Conservation (phyloP, 2,329 filamentous ascomycete species). For the Aspergillus sp. region DNA sequence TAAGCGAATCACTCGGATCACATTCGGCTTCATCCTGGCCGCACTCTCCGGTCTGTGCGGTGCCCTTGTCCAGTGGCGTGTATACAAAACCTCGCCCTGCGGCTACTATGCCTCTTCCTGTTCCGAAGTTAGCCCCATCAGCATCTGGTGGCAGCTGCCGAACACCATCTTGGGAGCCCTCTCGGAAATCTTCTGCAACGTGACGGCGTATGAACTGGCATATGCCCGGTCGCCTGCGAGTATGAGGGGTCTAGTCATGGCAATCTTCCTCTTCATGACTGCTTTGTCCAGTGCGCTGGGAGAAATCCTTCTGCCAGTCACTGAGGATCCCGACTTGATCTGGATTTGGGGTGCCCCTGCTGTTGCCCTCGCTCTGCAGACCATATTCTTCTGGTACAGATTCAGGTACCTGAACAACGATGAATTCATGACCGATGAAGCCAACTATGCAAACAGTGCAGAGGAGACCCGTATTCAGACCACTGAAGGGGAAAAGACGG, state of each 20-base stretch:
- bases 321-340: conserved; percentile 51
- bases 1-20: conserved; percentile 54
- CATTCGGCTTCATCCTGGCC: conserved; percentile 55
- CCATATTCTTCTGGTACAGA: conserved; percentile 51
- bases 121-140: conserved; percentile 41
- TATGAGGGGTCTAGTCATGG: conserved; percentile 48
- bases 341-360: conserved; percentile 54
- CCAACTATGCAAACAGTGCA: conserved; percentile 1
- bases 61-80: conserved; percentile 47
- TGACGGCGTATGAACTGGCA: conserved; percentile 50
- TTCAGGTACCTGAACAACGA: conserved; percentile 54
- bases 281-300: conserved; percentile 44
- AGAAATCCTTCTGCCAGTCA: conserved; percentile 47
- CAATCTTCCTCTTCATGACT: conserved; percentile 46
- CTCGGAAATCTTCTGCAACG: conserved; percentile 46
- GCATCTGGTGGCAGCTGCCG: conserved; percentile 49
- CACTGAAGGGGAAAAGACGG: neutral
- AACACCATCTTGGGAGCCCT: conserved; percentile 41
- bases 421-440: conserved; percentile 43
- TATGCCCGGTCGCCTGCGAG: conserved; percentile 46
- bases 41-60: conserved; percentile 45
- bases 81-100: conserved; percentile 52
- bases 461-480: neutral
- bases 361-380: conserved; percentile 52
- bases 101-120: conserved; percentile 45